A percentile compares a stretch with the other conserved stretches of the same genome.
Evolutionary conservation across 495 filamentous ascomycete species (phyloP).

Genomic region (Penicillium alfredii): DNA sequence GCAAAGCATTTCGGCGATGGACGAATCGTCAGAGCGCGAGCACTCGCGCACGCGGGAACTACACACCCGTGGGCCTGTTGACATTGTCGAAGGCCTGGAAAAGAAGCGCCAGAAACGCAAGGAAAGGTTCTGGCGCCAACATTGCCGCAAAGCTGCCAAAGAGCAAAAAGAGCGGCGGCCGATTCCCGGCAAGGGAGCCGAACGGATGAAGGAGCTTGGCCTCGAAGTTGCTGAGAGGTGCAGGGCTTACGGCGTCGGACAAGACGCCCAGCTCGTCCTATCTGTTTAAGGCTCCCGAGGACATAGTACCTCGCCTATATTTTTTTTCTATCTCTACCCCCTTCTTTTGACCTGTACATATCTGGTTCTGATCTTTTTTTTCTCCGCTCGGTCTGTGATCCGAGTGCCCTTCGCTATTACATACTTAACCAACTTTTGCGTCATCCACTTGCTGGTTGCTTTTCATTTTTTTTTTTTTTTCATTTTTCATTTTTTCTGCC

Average conservation of each 20-base stretch:
- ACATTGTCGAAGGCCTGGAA: constrained; percentile 95
- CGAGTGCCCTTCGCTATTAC: constrained; percentile 24
- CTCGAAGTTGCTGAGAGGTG: constrained; percentile 71
- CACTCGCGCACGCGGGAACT: constrained; percentile 39
- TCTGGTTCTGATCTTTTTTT: constrained; percentile 25
- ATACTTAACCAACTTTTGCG: constrained; percentile 20
- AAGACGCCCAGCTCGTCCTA: constrained; percentile 69
- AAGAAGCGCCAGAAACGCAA: constrained; percentile 85
- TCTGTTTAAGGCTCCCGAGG: constrained; percentile 52
- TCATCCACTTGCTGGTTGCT: constrained; percentile 15
- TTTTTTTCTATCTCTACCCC: constrained; percentile 13
- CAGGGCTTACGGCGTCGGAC: constrained; percentile 57
- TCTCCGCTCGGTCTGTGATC: constrained; percentile 13
- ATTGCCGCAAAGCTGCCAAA: constrained; percentile 61
- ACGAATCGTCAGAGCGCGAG: constrained; percentile 33
- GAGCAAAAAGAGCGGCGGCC: constrained; percentile 53
- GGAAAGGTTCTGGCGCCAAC: constrained; percentile 83
- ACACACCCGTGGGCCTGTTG: constrained; percentile 78
- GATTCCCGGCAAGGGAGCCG: constrained; percentile 76
- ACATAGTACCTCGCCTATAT: constrained; percentile 15
- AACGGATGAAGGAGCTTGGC: constrained; percentile 91
- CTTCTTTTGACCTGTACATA: constrained; percentile 34
- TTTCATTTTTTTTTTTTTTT: constrained; percentile 11
- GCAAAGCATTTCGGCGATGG: constrained; percentile 26
- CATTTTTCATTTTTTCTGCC: constrained; percentile 14